phyloP scores from a whole-genome alignment of 371 early-diverging fungal genomes.

The Mucor plumbeus region DNA sequence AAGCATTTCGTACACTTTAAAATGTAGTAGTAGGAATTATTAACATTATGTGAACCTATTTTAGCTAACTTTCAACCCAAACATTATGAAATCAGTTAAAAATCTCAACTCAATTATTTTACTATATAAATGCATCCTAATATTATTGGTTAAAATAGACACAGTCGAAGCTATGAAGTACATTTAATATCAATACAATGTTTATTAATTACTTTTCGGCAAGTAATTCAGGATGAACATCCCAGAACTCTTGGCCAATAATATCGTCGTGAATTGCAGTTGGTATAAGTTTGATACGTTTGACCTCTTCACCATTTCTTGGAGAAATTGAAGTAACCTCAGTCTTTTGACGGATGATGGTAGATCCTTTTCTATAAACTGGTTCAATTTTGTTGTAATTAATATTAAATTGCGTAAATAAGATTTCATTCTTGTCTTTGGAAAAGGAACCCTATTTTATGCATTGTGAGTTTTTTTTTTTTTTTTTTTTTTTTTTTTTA shows the following conservation, averaged over 20 bases:
- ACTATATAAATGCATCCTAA: no score
- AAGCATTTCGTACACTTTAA: no score
- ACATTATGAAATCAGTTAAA: no score
- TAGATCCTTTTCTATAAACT: slow-evolving; percentile 88
- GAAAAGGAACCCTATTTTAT: slow-evolving; percentile 75
- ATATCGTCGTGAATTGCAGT: slow-evolving; percentile 80
- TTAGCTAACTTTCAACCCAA: no score
- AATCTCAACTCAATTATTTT: no score
- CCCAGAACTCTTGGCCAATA: slow-evolving; percentile 90
- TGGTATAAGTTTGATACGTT: slow-evolving; percentile 45
- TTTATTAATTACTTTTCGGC: slow-evolving; percentile 14
- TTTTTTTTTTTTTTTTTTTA: not conserved
- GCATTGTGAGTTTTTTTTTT: not conserved
- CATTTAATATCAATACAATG: not conserved
- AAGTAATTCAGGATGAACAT: slow-evolving; percentile 38
- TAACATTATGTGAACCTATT: no score
- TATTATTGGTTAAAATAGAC: no score
- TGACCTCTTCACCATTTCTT: slow-evolving; percentile 36
- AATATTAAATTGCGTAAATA: slow-evolving; percentile 81
- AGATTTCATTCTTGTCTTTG: slow-evolving; percentile 88
- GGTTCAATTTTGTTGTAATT: slow-evolving; percentile 88
- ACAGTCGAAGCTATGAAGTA: no score
- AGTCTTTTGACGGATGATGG: slow-evolving; percentile 67
- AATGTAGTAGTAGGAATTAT: no score
- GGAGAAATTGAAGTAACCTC: slow-evolving; percentile 46